These are phyloP conservation scores for Takashimella koratensis DNA, from an alignment of 1,284 basidiomycete species.

Conservation along the genomic window DNA sequence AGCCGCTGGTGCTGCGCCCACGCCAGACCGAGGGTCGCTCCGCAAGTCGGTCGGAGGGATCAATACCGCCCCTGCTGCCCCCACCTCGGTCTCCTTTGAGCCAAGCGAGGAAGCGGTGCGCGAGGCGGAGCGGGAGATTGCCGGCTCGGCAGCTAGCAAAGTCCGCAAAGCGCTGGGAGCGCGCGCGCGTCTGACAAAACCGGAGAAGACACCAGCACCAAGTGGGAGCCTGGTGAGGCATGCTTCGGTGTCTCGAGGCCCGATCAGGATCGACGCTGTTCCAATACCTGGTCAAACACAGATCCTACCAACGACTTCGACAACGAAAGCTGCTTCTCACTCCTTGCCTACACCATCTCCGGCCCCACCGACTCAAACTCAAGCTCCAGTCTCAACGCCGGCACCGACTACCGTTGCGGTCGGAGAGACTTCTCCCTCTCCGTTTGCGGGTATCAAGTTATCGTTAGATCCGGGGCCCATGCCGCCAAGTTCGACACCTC, in stretches of 20 bases:
- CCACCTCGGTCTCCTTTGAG: constrained; percentile 4
- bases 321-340: not conserved
- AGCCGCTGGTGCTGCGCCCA: no score
- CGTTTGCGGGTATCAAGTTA: constrained; percentile 27
- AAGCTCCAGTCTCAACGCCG: not conserved
- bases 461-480: constrained; percentile 20
- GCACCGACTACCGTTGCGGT: not conserved
- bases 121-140: constrained; percentile 5
- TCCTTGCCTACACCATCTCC: constrained; percentile 21
- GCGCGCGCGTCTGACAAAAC: constrained; percentile 2
- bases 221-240: constrained; percentile 11
- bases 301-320: not conserved
- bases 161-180: not conserved
- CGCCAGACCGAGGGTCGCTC: not conserved
- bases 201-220: not conserved
- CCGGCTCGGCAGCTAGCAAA: not conserved
- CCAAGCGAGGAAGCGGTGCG: constrained; percentile 7
- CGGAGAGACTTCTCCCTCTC: not conserved
- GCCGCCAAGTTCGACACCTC: not conserved
- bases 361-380: constrained; percentile 10
- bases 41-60: not conserved
- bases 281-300: constrained; percentile 10
- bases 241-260: constrained; percentile 14
- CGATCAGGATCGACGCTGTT: constrained; percentile 12
- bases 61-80: not conserved